Base-by-base conservation (phyloP, 2,329 filamentous ascomycete genomes). In the Cordyceps sp. region DNA sequence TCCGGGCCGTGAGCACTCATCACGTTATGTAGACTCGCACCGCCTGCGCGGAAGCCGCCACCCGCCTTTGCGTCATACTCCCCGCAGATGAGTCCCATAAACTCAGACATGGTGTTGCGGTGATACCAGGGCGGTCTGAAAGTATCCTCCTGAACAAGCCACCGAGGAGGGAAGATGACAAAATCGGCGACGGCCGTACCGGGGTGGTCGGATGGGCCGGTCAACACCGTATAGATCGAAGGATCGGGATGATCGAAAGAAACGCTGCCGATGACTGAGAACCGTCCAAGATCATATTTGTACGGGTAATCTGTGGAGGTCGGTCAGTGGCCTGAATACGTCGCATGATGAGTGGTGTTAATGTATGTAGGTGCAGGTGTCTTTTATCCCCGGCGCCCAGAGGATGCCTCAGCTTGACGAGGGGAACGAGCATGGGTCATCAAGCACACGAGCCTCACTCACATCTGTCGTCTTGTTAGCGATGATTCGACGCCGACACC, bases 221-320 rank as follows among this genome's bases (percentile, higher is more conserved):
- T 73, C 4, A 80, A 58, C 4, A 82, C 77, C 0, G 73, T 85
- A 57, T 75, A 86, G 49, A 88, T 85, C 37, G 68, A 75, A 0
- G 81, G 81, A 46, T 86, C 81, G 0, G 79, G 78, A 45, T 88
- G 81, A 50, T 86, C 80, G 46, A 69, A 81, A 16, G 71, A 76
- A 41, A 81, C 72, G 37, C 64, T 73, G 22, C 80, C 80, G 22
- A 86, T 74, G 27, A 71, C 72, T 50, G 75, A 79, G 61, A 84
- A 86, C 16, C 78, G 72, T 13, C 76, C 78, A 1, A 88, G 63
- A 45, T 86, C 80, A 55, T 86, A 88, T 53, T 86, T 88, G 62
- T 74, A 84, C 0, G 81, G 81, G 39, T 78, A 77, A 57, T 81
- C 27, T 30, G 20, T 17, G 2, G 20, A 17, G 10, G 17, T 15